phyloP scores from a whole-genome alignment of 805 yeast genomes.

The Metschnikowia peoriensis region DNA sequence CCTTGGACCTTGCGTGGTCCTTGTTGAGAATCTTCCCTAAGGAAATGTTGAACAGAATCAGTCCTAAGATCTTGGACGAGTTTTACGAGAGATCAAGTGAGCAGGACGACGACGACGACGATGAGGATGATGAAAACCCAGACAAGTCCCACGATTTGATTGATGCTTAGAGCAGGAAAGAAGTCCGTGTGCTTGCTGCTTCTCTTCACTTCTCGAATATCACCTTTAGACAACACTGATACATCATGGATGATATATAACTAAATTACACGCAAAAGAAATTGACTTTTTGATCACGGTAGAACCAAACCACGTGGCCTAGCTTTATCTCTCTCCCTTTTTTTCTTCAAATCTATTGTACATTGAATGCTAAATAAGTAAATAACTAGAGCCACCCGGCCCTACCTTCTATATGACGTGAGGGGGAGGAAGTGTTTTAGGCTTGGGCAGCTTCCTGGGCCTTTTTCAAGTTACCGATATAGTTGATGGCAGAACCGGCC shows the following conservation, averaged over 20 bases:
- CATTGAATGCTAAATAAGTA: slow-evolving; percentile 2
- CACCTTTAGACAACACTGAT: slow-evolving; percentile 5
- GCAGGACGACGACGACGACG: slow-evolving; percentile 57
- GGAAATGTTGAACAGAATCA: slow-evolving; percentile 97
- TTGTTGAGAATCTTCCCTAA: slow-evolving; percentile 97
- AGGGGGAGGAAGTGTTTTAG: neutral
- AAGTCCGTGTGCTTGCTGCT: neutral
- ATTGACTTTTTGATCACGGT: neutral
- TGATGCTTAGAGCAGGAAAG: slow-evolving; percentile 31
- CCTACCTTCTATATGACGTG: slow-evolving; percentile 1
- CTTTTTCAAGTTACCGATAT: slow-evolving; percentile 61
- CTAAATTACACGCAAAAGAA: neutral
- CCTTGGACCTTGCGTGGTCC: slow-evolving; percentile 97
- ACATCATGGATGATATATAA: slow-evolving; percentile 5
- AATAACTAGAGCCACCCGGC: neutral
- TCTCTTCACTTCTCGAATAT: slow-evolving; percentile 11
- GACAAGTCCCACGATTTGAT: slow-evolving; percentile 43
- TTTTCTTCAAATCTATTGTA: slow-evolving; percentile 1
- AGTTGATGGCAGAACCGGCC: slow-evolving; percentile 96
- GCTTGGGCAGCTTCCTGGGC: slow-evolving; percentile 13
- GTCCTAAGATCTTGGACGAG: slow-evolving; percentile 94
- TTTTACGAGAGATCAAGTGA: slow-evolving; percentile 89
- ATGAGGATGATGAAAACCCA: slow-evolving; percentile 40
- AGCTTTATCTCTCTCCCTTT: neutral
- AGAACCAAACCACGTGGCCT: neutral